Percentiles rank a stretch among this genome's conserved stretches.
These are phyloP conservation scores for Geranium incanum DNA, from an alignment of 441 rosid genomes.

Conservation along the genomic window DNA sequence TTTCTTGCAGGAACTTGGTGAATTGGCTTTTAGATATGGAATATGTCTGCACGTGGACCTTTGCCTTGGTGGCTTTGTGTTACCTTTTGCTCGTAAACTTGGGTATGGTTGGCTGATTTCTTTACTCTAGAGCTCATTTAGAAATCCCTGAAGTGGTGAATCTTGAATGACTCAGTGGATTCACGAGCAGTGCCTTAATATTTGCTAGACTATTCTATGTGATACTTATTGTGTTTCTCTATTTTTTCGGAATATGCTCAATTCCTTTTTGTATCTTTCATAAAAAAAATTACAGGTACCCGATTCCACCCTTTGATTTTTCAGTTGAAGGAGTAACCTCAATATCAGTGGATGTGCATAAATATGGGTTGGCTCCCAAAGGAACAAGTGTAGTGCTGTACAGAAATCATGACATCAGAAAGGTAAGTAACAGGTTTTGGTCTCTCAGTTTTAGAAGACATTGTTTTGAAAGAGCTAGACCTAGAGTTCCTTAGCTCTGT, in stretches of 20 bases:
- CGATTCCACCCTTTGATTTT: slow-evolving; percentile 84
- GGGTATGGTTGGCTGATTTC: slow-evolving; percentile 46
- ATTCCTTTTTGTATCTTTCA: slow-evolving; percentile 3
- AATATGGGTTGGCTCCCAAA: slow-evolving; percentile 93
- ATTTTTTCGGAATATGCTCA: not conserved
- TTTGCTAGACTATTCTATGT: not conserved
- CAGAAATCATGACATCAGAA: slow-evolving; percentile 90
- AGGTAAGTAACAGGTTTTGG: slow-evolving; percentile 36
- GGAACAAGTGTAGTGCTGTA: slow-evolving; percentile 91
- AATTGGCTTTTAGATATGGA: slow-evolving; percentile 61
- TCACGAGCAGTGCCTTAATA: too few relatives aligned
- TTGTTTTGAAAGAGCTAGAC: slow-evolving; percentile 9
- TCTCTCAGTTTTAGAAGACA: slow-evolving; percentile 7
- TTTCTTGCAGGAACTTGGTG: slow-evolving; percentile 72
- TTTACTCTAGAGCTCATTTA: too few relatives aligned
- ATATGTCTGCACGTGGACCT: slow-evolving; percentile 95
- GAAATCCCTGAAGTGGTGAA: too few relatives aligned
- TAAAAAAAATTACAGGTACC: slow-evolving; percentile 42
- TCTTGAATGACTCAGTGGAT: too few relatives aligned
- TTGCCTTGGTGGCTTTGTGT: slow-evolving; percentile 96
- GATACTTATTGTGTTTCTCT: not conserved
- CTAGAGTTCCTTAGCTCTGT: not conserved
- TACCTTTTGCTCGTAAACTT: slow-evolving; percentile 87
- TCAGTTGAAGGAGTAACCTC: slow-evolving; percentile 85
- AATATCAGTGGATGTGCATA: slow-evolving; percentile 84